These are phyloP conservation scores for Ceratocystis diversiconidia DNA, from an alignment of 2,329 filamentous ascomycete genomes.

Conservation along the genomic window DNA sequence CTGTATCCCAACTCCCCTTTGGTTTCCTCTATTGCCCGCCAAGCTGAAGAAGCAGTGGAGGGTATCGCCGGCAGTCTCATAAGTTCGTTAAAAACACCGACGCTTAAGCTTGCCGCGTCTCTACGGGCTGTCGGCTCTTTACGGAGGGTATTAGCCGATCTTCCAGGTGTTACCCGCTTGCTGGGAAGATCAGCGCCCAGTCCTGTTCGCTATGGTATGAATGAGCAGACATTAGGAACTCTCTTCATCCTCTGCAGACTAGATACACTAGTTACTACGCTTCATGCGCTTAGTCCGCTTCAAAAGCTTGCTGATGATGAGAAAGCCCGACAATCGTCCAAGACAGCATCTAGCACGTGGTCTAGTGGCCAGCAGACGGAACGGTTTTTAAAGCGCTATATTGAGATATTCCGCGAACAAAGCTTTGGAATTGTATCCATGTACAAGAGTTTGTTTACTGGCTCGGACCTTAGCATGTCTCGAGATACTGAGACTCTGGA, in stretches of 20 bases:
- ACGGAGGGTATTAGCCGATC: slow-evolving; percentile 68
- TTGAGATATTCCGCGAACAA: slow-evolving; percentile 95
- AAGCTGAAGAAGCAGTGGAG: slow-evolving; percentile 78
- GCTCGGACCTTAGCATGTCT: slow-evolving; percentile 3
- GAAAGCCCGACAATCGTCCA: slow-evolving; percentile 34
- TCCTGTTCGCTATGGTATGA: slow-evolving; percentile 10
- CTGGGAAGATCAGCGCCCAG: slow-evolving; percentile 6
- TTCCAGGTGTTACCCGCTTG: slow-evolving; percentile 20
- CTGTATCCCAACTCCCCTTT: slow-evolving; percentile 70
- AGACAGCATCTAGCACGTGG: slow-evolving; percentile 33
- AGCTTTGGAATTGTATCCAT: slow-evolving; percentile 92
- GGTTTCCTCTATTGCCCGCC: slow-evolving; percentile 54
- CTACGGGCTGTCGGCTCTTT: slow-evolving; percentile 88
- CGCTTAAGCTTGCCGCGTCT: slow-evolving; percentile 74
- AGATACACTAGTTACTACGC: slow-evolving; percentile 61
- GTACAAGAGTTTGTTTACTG: slow-evolving; percentile 76
- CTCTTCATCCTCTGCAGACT: slow-evolving; percentile 80
- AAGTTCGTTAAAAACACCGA: slow-evolving; percentile 56
- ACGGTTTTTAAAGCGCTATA: slow-evolving; percentile 82
- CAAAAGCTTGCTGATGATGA: slow-evolving; percentile 85
- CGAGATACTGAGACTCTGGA: slow-evolving; percentile 22
- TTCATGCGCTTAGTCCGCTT: slow-evolving; percentile 72
- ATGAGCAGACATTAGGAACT: slow-evolving; percentile 59
- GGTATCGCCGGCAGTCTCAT: slow-evolving; percentile 79
- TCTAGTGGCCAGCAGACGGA: slow-evolving; percentile 81